A percentile compares a stretch with the other conserved stretches of the same genome.
Evolutionary conservation across 495 filamentous ascomycete species (phyloP).

Genomic region (Chaetomium cochliodes): DNA sequence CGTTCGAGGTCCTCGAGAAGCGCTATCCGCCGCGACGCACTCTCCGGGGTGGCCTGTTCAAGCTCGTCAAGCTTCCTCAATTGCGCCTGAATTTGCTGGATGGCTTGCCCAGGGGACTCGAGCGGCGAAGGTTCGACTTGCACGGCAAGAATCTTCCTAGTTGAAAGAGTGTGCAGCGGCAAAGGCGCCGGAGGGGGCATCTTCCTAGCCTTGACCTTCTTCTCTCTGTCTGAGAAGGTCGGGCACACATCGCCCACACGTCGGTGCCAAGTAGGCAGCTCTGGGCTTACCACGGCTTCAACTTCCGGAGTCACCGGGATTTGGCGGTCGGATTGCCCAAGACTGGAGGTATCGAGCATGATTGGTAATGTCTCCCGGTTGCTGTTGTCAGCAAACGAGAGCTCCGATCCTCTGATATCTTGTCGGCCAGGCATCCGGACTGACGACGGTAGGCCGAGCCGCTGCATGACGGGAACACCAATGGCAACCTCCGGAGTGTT

Average conservation of each 20-base stretch:
- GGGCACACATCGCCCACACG: slow-evolving; percentile 55
- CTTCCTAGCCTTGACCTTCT: slow-evolving; percentile 39
- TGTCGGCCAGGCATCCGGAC: slow-evolving; percentile 31
- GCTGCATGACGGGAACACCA: slow-evolving; percentile 34
- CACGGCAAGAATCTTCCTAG: slow-evolving; percentile 38
- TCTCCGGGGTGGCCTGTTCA: slow-evolving; percentile 32
- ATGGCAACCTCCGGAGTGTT: slow-evolving; percentile 44
- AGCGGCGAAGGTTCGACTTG: slow-evolving; percentile 48
- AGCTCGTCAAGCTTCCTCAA: slow-evolving; percentile 46
- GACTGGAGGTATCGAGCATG: slow-evolving; percentile 36
- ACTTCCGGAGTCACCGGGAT: slow-evolving; percentile 15
- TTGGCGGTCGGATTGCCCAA: slow-evolving; percentile 5
- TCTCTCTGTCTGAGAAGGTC: slow-evolving; percentile 50
- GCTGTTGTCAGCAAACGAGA: slow-evolving; percentile 9
- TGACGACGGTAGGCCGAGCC: slow-evolving; percentile 37
- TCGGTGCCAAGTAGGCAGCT: slow-evolving; percentile 45
- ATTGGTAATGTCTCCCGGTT: slow-evolving; percentile 34
- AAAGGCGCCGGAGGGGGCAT: slow-evolving; percentile 53
- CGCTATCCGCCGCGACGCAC: slow-evolving; percentile 38
- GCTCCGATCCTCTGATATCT: slow-evolving; percentile 11
- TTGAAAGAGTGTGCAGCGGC: slow-evolving; percentile 37
- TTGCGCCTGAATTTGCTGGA: slow-evolving; percentile 51
- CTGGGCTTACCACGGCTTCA: slow-evolving; percentile 13
- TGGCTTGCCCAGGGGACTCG: slow-evolving; percentile 49
- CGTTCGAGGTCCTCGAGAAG: slow-evolving; percentile 53